These are phyloP conservation scores for Sarcodon sp. DNA, from an alignment of 768 basidiomycete genomes.

Conservation along the genomic window DNA sequence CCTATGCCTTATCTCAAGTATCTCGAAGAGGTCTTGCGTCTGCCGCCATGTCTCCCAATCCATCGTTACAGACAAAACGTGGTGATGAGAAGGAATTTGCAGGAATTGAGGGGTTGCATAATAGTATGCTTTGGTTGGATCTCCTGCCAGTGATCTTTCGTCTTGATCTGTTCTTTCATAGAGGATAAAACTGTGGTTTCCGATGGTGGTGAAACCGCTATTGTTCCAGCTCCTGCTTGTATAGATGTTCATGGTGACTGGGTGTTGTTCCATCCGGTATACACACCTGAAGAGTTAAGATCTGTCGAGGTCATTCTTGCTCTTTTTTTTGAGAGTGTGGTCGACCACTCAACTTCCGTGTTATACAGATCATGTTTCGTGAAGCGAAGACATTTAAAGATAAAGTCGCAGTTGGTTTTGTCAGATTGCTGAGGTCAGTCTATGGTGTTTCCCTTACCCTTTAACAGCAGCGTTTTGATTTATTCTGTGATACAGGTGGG, in stretches of 20 bases:
- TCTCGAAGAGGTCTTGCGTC: not conserved
- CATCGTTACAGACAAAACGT: not conserved
- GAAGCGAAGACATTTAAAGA: slow-evolving; percentile 57
- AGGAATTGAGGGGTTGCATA: not conserved
- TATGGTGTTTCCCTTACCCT: slow-evolving; percentile 1
- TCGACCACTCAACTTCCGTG: slow-evolving; percentile 1
- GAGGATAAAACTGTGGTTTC: not conserved
- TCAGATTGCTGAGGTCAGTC: slow-evolving; percentile 36
- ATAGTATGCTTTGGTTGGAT: slow-evolving; percentile 35
- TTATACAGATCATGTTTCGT: slow-evolving; percentile 51
- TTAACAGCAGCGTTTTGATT: slow-evolving; percentile 1
- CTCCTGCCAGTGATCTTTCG: slow-evolving; percentile 24
- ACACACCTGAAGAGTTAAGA: slow-evolving; percentile 58
- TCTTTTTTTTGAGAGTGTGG: not conserved
- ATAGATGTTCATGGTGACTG: slow-evolving; percentile 45
- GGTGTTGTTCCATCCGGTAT: slow-evolving; percentile 92
- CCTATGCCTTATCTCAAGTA: not conserved
- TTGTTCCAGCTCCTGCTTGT: slow-evolving; percentile 9
- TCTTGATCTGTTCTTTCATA: not conserved
- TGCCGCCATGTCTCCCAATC: not conserved
- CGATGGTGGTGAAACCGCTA: not conserved
- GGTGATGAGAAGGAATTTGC: not conserved
- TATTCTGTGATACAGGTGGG: slow-evolving; percentile 24
- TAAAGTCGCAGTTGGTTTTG: slow-evolving; percentile 55
- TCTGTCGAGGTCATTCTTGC: slow-evolving; percentile 46